Evolutionary conservation across 73 alveolate genomes (phyloP), one percentile per base, ranked within the genome.

Genomic region (Paramecium sonneborni): DNA sequence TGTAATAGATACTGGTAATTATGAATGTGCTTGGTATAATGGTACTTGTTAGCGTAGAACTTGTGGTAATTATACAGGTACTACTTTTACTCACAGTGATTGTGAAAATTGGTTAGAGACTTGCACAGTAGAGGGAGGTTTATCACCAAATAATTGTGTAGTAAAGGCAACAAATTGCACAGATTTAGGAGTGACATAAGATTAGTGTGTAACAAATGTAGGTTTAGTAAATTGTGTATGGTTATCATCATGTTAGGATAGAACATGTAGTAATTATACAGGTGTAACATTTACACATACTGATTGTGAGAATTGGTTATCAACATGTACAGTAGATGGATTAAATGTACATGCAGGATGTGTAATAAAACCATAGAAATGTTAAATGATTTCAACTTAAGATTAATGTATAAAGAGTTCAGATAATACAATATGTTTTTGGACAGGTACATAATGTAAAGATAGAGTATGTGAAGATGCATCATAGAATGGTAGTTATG

Each of bases 391-490:
- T 44, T 11, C 28, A 7, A 41, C 1, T 23, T 79, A 8, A 38
- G 74, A 32, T 43, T 46, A 79, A 79, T 79, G 90, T 23, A 34
- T 26, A 2, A 20, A 41, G 32, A 34, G 39, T 30, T 39, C 9
- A 2, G 74, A 41, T 44, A 44, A 44, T 20, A 43, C 35, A 5
- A 34, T 46, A n/a, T 79, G 90, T 43, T 79, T 43, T 44, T 79
- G 90, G 90, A 79, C 44, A 41, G 69, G 76, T 30, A 79, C 90
- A 41, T 38, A 57, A 41, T 79, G 90, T 44, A 41, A 43, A 79
- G 43, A 38, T 43, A 79, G 74, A 79, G 55, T 39, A 10, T 79
- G 90, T 79, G 90, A 39, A 23, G 41, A 41, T 38, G 90, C 76
- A 3, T n/a, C 90, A 41, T 41, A 79, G 18, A 79, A 28, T 43